Percentiles rank a stretch among this genome's conserved stretches.
Conservation (phyloP, 768 basidiomycete species). For the Naganishia onofrii region DNA sequence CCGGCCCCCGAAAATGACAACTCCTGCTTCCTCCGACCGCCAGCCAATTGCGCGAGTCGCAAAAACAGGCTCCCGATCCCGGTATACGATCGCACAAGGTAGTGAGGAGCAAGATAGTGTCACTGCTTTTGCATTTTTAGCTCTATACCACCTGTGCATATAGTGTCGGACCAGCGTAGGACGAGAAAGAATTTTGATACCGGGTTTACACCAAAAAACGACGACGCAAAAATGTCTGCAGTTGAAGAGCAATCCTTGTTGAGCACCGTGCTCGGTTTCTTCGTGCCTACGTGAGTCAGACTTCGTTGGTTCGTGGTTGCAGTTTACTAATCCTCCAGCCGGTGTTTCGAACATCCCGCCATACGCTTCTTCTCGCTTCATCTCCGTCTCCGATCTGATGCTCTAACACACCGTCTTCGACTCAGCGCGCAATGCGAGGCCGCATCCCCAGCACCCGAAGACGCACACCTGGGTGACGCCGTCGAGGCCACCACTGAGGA, state of each 20-base stretch:
- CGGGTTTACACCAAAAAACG: not conserved
- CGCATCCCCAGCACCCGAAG: not conserved
- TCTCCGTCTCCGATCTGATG: not conserved
- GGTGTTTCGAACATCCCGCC: not conserved
- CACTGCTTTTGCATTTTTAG: not conserved
- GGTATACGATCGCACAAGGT: conserved; percentile 17
- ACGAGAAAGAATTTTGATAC: not conserved
- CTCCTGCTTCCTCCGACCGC: conserved; percentile 17
- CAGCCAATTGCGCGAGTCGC: conserved; percentile 19
- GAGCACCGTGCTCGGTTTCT: conserved; percentile 28
- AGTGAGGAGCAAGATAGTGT: not conserved
- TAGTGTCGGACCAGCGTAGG: conserved; percentile 13
- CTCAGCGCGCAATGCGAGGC: not conserved
- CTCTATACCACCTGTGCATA: not conserved
- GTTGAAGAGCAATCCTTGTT: conserved; percentile 29
- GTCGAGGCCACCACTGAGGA: conserved; percentile 5
- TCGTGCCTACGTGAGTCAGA: conserved; percentile 29
- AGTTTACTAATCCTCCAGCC: not conserved
- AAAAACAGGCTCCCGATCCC: conserved; percentile 21
- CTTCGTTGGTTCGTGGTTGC: not conserved
- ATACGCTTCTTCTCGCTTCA: not conserved
- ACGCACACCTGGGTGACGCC: conserved; percentile 11
- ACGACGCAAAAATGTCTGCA: not conserved
- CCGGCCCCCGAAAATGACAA: no score
- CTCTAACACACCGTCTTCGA: conserved; percentile 4